Base-by-base conservation (phyloP, 2,329 filamentous ascomycete species). In the Ceratocystis cubensis region DNA sequence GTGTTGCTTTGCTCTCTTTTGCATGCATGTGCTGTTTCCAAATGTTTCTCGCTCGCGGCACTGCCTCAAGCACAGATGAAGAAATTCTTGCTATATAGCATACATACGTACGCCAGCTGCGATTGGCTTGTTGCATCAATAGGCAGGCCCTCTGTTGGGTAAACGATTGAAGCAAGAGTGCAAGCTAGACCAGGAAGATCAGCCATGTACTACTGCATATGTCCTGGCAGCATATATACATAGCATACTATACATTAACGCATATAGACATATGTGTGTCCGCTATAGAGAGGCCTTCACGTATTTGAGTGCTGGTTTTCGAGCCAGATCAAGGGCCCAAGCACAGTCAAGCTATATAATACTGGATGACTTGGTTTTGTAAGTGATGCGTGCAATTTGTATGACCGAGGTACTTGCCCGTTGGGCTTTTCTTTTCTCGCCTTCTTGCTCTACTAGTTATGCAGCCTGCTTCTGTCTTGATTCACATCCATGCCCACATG, bases 11-110 rank as follows among this genome's bases (percentile, higher is more conserved):
- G 20, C 37, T 41, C 37, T 41, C 8, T 41, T 53, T 10, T 25
- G 48, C 25, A 25, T 53, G 48, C 20, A 2, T 53, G 48, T 53
- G 13, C 37, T 15, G 13, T 53, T 53, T 20, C 48, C 22, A 28
- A 53, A 53, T 53, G 48, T 53, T 53, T 53, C 48, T 53, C 22
- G 22, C 48, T 15, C 22, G 10, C 22, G 20, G 20, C 48, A 53
- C 48, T 53, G 48, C 48, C 48, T 53, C 48, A 28, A 53, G 48
- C 48, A 53, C 48, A 53, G 48, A 53, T 53, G 48, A 53, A 53
- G 37, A 22, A 22, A 17, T 22, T 8, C 1, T 33, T 22, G 33
- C 10, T 61, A 61, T 30, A 53, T 15, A 53, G 15, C 56, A 59
- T 59, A 30, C 56, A 59, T 25, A 59, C 57, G 13, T 37, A 15